Evolutionary conservation across 495 filamentous ascomycete genomes (phyloP), one percentile per base, ranked within the genome.

Genomic region (Parmelia sp.): DNA sequence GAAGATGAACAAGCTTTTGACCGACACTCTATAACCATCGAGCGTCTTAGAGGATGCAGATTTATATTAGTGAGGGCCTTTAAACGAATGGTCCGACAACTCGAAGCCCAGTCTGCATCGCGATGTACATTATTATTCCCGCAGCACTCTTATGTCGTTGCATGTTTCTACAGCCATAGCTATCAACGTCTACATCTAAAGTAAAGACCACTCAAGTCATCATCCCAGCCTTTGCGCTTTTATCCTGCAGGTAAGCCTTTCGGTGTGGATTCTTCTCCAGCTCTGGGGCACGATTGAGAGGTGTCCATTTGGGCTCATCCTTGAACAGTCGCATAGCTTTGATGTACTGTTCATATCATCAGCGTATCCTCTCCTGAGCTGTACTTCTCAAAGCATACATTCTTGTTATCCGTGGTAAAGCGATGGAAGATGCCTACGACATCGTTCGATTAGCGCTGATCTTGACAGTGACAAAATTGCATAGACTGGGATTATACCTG

Each of bases 1-100:
- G 76, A 95, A 91, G 84, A 88, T 97, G 86, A 98, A 97, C 89
- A 98, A 98, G 87, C 88, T 96, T 74, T 88, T 98, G 71, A 91
- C 84, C 66, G 95, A 98, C 80, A 84, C 89, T 75, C 79, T 97
- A 87, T 98, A 92, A 92, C 29, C 15, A 42, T 15, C 23, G 25
- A 33, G 12, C 21, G 29, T 39, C 21, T 51, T 8, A 19, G n/a
- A 27, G 36, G 14, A 23, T 23, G 31, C 35, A 6, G 12, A 27
- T 0, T 21, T 0, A 2, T 17, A 12, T 25, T 44, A 23, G 4
- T 51, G 49, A n/a, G 14, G 17, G 12, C 37, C 37, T 12, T 33
- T 44, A 0, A 35, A 56, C 31, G 55, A 39, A 31, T 61, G 42
- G 17, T 36, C 23, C 15, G 25, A 47, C 19, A 27, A 0, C 51